Percentiles rank a stretch among this genome's conserved stretches.
phyloP scores from a whole-genome alignment of 2,329 filamentous ascomycete species.

The Colletotrichum limetticola region DNA sequence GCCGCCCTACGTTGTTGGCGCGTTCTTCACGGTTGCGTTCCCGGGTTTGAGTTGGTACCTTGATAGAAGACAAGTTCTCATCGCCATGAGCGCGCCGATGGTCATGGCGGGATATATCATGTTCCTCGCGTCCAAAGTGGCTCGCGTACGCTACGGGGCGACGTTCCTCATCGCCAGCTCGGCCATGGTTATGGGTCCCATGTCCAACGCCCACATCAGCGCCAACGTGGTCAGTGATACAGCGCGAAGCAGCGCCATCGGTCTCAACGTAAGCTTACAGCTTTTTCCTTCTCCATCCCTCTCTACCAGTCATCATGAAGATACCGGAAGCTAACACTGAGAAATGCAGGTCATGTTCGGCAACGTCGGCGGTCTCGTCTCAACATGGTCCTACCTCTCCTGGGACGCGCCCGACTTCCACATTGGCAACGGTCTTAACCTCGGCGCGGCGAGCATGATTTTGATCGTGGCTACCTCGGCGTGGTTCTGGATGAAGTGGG shows the following conservation, averaged over 20 bases:
- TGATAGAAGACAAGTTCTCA: constrained; percentile 69
- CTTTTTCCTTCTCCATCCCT: not conserved
- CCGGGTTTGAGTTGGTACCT: constrained; percentile 70
- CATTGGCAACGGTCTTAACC: constrained; percentile 77
- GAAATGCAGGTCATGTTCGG: constrained; percentile 70
- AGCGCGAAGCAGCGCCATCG: constrained; percentile 73
- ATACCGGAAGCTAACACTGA: not conserved
- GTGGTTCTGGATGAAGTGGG: constrained; percentile 67
- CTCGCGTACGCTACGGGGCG: constrained; percentile 72
- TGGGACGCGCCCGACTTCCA: constrained; percentile 73
- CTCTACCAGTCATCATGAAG: not conserved
- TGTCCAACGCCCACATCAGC: constrained; percentile 74
- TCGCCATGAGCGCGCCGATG: constrained; percentile 68
- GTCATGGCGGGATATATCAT: constrained; percentile 78
- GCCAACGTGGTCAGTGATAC: constrained; percentile 80
- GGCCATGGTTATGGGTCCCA: constrained; percentile 70
- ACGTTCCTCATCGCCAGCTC: constrained; percentile 76
- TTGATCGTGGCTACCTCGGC: constrained; percentile 60
- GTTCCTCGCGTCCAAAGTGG: constrained; percentile 68
- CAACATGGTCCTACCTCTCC: constrained; percentile 73
- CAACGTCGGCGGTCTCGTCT: constrained; percentile 76
- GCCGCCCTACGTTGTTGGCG: constrained; percentile 76
- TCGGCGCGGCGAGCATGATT: constrained; percentile 65
- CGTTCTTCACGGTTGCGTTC: constrained; percentile 72
- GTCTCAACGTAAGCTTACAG: constrained; percentile 55